Percentiles rank a stretch among this genome's conserved stretches.
Conservation (phyloP, 192 early-diverging fungal species). For the Backusella liffmaniae region DNA sequence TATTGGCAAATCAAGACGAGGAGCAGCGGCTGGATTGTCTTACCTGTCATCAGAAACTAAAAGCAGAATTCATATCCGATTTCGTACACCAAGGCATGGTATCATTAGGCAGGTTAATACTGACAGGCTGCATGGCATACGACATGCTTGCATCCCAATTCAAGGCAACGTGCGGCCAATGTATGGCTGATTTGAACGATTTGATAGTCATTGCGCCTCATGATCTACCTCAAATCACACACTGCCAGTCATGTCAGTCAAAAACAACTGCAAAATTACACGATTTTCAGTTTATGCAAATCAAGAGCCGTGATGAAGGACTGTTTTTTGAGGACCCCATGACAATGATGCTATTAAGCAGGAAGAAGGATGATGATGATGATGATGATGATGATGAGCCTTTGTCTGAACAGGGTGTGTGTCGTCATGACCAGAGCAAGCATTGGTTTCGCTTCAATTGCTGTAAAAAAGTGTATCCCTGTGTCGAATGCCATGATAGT, state of each 20-base stretch:
- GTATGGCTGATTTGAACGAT: slow-evolving; percentile 50
- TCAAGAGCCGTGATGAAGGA: neutral
- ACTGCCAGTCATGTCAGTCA: slow-evolving; percentile 45
- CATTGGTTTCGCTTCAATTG: slow-evolving; percentile 95
- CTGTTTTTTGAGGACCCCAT: neutral
- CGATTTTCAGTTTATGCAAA: slow-evolving; percentile 56
- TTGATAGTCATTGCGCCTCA: slow-evolving; percentile 37
- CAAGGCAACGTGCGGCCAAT: slow-evolving; percentile 66
- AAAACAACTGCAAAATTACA: slow-evolving; percentile 44
- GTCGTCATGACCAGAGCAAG: slow-evolving; percentile 78
- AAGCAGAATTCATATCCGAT: slow-evolving; percentile 15
- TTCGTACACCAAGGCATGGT: slow-evolving; percentile 52
- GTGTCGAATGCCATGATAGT: slow-evolving; percentile 83
- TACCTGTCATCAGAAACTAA: slow-evolving; percentile 26
- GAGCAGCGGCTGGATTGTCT: slow-evolving; percentile 8
- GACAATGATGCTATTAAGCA: slow-evolving; percentile 10
- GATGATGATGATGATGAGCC: slow-evolving; percentile 51
- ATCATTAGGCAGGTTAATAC: slow-evolving; percentile 70
- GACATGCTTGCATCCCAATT: slow-evolving; percentile 76
- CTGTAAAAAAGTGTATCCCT: slow-evolving; percentile 81
- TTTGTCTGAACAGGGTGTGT: slow-evolving; percentile 75
- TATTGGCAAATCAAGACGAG: neutral
- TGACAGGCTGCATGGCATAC: slow-evolving; percentile 62
- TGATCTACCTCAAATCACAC: slow-evolving; percentile 42
- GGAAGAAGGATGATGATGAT: neutral